A percentile compares a stretch with the other conserved stretches of the same genome.
These are phyloP conservation scores for Solanum chiquidenum DNA, from an alignment of 257 asterid genomes.

Conservation along the genomic window DNA sequence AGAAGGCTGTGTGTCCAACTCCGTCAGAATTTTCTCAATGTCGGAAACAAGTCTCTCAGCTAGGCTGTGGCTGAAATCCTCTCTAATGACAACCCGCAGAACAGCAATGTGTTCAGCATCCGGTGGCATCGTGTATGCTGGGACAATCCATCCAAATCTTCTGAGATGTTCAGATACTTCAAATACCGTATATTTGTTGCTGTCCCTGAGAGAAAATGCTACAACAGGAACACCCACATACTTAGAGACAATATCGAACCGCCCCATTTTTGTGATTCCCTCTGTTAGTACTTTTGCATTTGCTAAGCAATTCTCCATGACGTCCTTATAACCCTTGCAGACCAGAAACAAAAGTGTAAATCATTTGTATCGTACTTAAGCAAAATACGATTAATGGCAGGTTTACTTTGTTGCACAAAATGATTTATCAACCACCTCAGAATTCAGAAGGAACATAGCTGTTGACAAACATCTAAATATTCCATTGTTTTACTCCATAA, in stretches of 20 bases:
- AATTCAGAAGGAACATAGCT: background rate
- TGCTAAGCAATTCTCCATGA: conserved; percentile 58
- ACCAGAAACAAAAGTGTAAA: background rate
- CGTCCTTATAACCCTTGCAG: conserved; percentile 46
- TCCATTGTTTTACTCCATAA: background rate
- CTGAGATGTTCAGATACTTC: conserved; percentile 59
- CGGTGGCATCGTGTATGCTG: conserved; percentile 76
- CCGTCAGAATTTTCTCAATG: conserved; percentile 39
- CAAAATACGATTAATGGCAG: background rate
- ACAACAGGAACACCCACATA: conserved; percentile 65
- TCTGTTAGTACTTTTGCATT: conserved; percentile 37
- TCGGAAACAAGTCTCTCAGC: conserved; percentile 54
- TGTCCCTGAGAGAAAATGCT: conserved; percentile 60
- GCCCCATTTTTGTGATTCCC: conserved; percentile 41
- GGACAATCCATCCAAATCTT: conserved; percentile 76
- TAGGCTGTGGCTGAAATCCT: conserved; percentile 52
- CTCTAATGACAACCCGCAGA: conserved; percentile 54
- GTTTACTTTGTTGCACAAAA: background rate
- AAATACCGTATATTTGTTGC: conserved; percentile 44
- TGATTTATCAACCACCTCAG: background rate
- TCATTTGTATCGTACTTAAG: background rate
- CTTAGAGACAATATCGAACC: conserved; percentile 46
- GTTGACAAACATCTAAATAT: background rate
- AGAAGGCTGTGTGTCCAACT: conserved; percentile 39
- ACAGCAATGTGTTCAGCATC: conserved; percentile 54